A percentile compares a stretch with the other conserved stretches of the same genome.
phyloP scores from a whole-genome alignment of 169 alveolate species.

The Plasmodium chabaudi region DNA sequence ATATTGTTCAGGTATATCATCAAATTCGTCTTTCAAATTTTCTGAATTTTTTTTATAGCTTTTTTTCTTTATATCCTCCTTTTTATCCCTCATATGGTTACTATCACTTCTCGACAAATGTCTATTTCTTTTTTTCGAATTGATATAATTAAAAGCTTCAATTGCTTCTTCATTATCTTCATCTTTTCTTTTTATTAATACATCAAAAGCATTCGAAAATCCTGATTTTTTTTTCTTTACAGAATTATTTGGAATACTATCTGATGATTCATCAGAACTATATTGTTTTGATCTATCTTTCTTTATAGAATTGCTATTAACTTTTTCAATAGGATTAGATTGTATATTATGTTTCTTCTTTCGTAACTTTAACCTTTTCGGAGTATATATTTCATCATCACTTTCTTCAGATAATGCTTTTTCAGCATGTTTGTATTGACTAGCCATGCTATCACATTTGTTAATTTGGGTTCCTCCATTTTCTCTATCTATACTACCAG shows the following conservation, averaged over 20 bases:
- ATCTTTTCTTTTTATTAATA: slow-evolving; percentile 42
- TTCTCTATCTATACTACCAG: neutral
- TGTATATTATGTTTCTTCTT: slow-evolving; percentile 4
- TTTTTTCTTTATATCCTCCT: slow-evolving; percentile 17
- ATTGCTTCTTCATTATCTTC: slow-evolving; percentile 69
- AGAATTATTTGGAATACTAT: neutral
- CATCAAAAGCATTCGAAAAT: slow-evolving; percentile 52
- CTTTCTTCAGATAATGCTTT: slow-evolving; percentile 17
- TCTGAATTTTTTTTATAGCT: slow-evolving; percentile 26
- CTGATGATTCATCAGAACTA: neutral
- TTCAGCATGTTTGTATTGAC: neutral
- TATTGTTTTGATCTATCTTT: neutral
- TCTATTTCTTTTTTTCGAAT: slow-evolving; percentile 41
- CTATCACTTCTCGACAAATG: neutral
- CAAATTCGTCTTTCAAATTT: slow-evolving; percentile 27
- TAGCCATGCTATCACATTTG: neutral
- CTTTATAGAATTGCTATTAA: neutral
- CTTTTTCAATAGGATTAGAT: neutral
- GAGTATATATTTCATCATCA: slow-evolving; percentile 57
- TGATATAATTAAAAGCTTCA: slow-evolving; percentile 46
- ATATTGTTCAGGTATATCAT: slow-evolving; percentile 43
- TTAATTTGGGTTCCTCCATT: neutral
- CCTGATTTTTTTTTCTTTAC: slow-evolving; percentile 17
- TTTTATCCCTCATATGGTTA: neutral
- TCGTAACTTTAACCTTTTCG: slow-evolving; percentile 35